Evolutionary conservation across 2,329 filamentous ascomycete genomes (phyloP), one percentile per base, ranked within the genome.

Genomic region (Sporothrix inflata): DNA sequence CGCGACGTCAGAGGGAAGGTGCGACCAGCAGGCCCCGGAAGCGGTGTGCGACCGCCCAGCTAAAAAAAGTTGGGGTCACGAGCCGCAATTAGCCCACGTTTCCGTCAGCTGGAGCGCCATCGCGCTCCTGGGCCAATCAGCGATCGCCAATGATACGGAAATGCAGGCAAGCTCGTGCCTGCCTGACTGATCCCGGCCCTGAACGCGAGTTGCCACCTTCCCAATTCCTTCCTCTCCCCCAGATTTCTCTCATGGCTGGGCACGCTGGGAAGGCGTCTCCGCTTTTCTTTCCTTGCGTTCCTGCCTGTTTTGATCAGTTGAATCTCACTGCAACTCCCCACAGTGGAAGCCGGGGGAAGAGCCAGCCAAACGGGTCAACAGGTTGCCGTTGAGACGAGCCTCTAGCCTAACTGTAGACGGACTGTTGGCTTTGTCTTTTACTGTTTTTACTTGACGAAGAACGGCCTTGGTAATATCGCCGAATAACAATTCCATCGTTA

Each of bases 11-110:
- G 61, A 66, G 57, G 40, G 61, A 45, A 47, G 42, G 63, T 14
- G 57, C 63, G 42, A 2, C 21, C 30, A 34, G 34, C 57, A 30
- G 38, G 27, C 27, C 16, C 27, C 45, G 42, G 63, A 40, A 67
- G 65, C 65, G 65, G 65, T 66, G 63, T 51, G 49, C 21, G n/a
- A 8, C 60, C 24, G 12, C 38, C 42, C 19, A 11, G n/a, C 34
- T 4, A 42, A 42, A 57, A 69, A 30, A n/a, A 27, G 30, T 55
- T 51, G 30, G 49, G 66, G 66, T 69, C 66, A 69, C 66, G 51
- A 57, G 67, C 67, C 9, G 45, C 65, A 30, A 51, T 40, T 45
- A 30, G 49, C 66, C 66, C 66, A 55, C 61, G 14, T 40, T 40
- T 38, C 5, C 30, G 24, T 16, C 53, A 40, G 30, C 27, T 40